Conservation (phyloP, 2,329 filamentous ascomycete species). For the Phyllosticta citrichinensis region DNA sequence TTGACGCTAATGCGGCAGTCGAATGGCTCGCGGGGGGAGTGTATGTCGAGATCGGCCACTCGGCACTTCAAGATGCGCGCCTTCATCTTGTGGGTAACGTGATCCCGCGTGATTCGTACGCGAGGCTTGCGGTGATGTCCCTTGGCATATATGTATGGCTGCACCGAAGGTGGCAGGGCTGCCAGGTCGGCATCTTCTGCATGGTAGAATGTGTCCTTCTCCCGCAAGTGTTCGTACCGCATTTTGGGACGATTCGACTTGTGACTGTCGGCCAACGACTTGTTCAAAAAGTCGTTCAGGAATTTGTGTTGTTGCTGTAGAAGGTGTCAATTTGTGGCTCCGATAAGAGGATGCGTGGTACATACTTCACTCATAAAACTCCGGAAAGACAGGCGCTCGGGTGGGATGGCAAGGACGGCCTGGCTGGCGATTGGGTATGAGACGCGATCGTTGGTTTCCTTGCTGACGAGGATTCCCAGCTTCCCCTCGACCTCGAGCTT, state of each 20-base stretch:
- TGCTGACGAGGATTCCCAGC: slow-evolving; percentile 70
- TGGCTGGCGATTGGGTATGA: slow-evolving; percentile 59
- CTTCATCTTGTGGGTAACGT: slow-evolving; percentile 58
- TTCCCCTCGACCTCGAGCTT: slow-evolving; percentile 91
- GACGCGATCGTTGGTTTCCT: slow-evolving; percentile 59
- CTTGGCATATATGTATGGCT: background rate
- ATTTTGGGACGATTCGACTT: slow-evolving; percentile 49
- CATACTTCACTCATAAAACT: slow-evolving; percentile 60
- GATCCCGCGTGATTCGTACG: slow-evolving; percentile 58
- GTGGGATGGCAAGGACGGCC: slow-evolving; percentile 33
- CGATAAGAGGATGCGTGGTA: slow-evolving; percentile 10
- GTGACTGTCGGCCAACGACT: slow-evolving; percentile 43
- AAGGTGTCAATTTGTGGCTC: background rate
- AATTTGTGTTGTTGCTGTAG: slow-evolving; percentile 64
- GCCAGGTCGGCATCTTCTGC: slow-evolving; percentile 13
- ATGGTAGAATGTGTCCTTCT: slow-evolving; percentile 70
- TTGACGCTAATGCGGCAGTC: slow-evolving; percentile 94
- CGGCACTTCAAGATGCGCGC: slow-evolving; percentile 86
- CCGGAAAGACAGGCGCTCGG: slow-evolving; percentile 55
- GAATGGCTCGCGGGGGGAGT: slow-evolving; percentile 64
- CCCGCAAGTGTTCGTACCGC: slow-evolving; percentile 70
- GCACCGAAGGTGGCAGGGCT: slow-evolving; percentile 42
- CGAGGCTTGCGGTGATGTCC: slow-evolving; percentile 16
- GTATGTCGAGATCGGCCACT: slow-evolving; percentile 80
- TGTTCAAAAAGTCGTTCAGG: slow-evolving; percentile 80